Base-by-base conservation (phyloP, 2,329 filamentous ascomycete genomes). In the Cadophora gregata region DNA sequence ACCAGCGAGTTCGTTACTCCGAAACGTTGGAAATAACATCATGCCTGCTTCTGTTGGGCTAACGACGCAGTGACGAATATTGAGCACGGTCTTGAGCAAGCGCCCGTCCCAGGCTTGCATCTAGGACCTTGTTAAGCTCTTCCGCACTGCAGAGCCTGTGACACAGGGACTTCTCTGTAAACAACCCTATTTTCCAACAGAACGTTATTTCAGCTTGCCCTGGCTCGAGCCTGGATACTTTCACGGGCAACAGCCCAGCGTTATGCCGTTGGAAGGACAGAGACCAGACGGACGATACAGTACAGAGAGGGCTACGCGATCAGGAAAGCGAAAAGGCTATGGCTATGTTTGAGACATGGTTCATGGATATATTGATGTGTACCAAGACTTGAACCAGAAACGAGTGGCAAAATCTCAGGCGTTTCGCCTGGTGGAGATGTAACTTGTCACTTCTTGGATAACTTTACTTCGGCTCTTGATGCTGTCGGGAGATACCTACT, bases 1-100 rank as follows among this genome's bases (percentile, higher is more conserved):
- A 36, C 10, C 31, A 38, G 27, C 31, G 33, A 25, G 55, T 36
- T 33, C 25, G 16, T 55, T n/a, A n/a, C 8, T 21, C 55, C 4
- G 38, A 58, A n/a, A 29, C n/a, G 60, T 62, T 62, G 47, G 50
- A 53, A 62, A 62, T 62, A 53, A 31, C 60, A 53, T 62, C 60
- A 53, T 38, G 60, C 59, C 51, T 42, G 19, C 31, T 25, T 6
- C 31, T 38, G n/a, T 27, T 38, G 55, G 33, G 29, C 42, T 27
- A 51, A 42, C 31, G 19, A 58, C 55, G 47, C n/a, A 53, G 21
- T 58, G 55, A 38, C 55, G 42, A 38, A 58, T 14, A 12, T n/a
- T 36, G 33, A 58, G 55, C 53, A 36, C 31, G 31, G n/a, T 25
- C 19, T 12, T 25, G 53, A 25, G 33, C 33, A 42, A 16, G 55